Percentiles rank a stretch among this genome's conserved stretches.
phyloP scores from a whole-genome alignment of 257 asterid genomes.

The Apocynum venetum region DNA sequence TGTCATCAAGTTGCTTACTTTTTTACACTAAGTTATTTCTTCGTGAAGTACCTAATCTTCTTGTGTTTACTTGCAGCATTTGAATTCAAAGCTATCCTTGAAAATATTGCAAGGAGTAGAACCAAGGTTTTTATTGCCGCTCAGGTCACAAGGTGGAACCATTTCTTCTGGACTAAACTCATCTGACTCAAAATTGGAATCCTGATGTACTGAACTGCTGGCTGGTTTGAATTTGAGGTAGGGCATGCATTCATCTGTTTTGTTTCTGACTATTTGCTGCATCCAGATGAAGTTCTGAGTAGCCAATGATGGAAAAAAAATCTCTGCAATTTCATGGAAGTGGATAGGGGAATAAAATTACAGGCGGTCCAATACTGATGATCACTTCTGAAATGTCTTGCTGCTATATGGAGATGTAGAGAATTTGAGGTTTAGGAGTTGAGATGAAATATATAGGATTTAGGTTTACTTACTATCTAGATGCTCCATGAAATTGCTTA shows the following conservation, averaged over 20 bases:
- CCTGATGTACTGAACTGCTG: conserved; percentile 30
- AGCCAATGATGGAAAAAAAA: not conserved
- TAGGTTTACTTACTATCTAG: conserved; percentile 32
- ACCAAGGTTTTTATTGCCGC: conserved; percentile 36
- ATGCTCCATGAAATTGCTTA: conserved; percentile 30
- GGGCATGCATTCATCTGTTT: conserved; percentile 17
- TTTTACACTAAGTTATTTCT: too few relatives aligned
- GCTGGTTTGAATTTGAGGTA: conserved; percentile 13
- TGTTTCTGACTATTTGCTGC: conserved; percentile 24
- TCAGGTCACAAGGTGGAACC: conserved; percentile 40
- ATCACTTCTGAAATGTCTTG: conserved; percentile 27
- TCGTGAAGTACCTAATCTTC: too few relatives aligned
- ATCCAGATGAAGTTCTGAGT: conserved; percentile 10
- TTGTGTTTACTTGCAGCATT: conserved; percentile 35
- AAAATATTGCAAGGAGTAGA: conserved; percentile 48
- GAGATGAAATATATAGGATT: conserved; percentile 37
- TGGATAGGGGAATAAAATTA: conserved; percentile 23
- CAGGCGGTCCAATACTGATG: conserved; percentile 25
- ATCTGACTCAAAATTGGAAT: conserved; percentile 49
- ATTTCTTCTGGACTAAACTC: conserved; percentile 51
- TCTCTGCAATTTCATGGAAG: conserved; percentile 20
- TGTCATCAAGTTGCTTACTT: too few relatives aligned
- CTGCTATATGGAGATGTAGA: conserved; percentile 23
- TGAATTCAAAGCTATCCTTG: conserved; percentile 49
- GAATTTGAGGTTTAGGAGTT: conserved; percentile 23